A percentile compares a stretch with the other conserved stretches of the same genome.
These are phyloP conservation scores for Diplodia corticola DNA, from an alignment of 2,329 filamentous ascomycete genomes.

Conservation along the genomic window DNA sequence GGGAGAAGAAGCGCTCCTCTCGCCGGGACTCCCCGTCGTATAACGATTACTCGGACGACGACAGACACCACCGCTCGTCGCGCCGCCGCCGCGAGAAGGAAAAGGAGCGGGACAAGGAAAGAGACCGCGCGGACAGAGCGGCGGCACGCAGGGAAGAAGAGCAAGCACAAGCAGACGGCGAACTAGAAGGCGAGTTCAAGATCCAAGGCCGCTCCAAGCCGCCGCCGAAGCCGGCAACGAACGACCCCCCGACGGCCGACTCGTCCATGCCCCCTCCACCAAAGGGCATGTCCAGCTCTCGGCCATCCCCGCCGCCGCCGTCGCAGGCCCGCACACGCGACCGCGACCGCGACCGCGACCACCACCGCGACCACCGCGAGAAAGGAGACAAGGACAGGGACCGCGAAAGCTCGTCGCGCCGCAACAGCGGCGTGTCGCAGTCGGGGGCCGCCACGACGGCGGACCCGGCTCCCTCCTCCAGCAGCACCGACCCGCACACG, in stretches of 20 bases:
- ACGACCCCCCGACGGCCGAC: constrained; percentile 14
- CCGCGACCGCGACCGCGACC: not conserved
- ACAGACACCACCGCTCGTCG: constrained; percentile 43
- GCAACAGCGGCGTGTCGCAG: not conserved
- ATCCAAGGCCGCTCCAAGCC: constrained; percentile 46
- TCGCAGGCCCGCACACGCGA: constrained; percentile 31
- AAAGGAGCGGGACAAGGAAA: constrained; percentile 33
- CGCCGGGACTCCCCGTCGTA: constrained; percentile 49
- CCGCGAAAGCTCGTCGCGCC: not conserved
- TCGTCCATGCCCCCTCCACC: constrained; percentile 40
- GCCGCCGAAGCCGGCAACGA: constrained; percentile 31
- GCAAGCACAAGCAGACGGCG: constrained; percentile 40
- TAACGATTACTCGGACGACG: constrained; percentile 39
- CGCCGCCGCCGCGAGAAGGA: constrained; percentile 44
- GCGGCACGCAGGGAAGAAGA: constrained; percentile 30
- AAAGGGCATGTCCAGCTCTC: constrained; percentile 25
- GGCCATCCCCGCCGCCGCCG: not conserved
- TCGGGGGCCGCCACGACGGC: not conserved
- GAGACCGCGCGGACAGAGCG: constrained; percentile 32
- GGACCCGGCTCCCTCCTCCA: constrained; percentile 20
- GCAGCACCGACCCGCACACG: constrained; percentile 60
- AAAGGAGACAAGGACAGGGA: not conserved
- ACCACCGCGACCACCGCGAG: not conserved
- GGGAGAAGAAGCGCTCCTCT: constrained; percentile 50
- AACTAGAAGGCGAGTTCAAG: constrained; percentile 51